These are phyloP conservation scores for Colletotrichum sp. DNA, from an alignment of 2,329 filamentous ascomycete species.

Conservation along the genomic window DNA sequence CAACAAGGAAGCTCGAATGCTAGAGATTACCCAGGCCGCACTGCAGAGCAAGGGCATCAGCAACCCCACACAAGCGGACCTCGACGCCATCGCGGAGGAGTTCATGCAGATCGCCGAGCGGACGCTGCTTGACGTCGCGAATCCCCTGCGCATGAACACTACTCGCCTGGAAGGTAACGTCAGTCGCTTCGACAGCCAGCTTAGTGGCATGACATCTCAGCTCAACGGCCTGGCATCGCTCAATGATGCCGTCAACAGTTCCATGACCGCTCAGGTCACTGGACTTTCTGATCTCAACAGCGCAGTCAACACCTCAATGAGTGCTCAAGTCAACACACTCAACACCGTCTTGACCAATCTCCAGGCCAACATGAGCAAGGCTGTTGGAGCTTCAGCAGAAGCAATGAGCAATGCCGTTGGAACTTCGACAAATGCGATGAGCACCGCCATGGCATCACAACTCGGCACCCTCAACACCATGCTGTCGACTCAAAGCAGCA, in stretches of 20 bases:
- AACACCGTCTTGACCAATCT: background rate
- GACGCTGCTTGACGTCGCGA: slow-evolving; percentile 18
- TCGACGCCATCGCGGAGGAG: slow-evolving; percentile 15
- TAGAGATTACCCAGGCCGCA: slow-evolving; percentile 16
- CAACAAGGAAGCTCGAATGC: slow-evolving; percentile 8
- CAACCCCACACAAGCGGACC: slow-evolving; percentile 15
- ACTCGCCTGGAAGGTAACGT: background rate
- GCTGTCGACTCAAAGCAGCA: background rate
- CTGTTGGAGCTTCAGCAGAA: no score
- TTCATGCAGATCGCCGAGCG: slow-evolving; percentile 20
- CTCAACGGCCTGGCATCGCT: no score
- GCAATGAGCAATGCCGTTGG: no score
- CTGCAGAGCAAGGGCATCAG: slow-evolving; percentile 15
- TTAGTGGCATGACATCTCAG: background rate
- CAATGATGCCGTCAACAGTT: no score
- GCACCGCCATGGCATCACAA: no score
- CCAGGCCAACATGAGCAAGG: background rate
- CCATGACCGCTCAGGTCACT: background rate
- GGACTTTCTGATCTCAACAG: background rate
- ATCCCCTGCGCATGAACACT: slow-evolving; percentile 11
- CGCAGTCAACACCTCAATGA: background rate
- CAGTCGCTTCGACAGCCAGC: background rate
- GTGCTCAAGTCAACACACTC: background rate
- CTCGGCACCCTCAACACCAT: background rate
- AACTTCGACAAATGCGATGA: no score